These are phyloP conservation scores for Umbelopsis sp. DNA, from an alignment of 192 early-diverging fungal species.

Conservation along the genomic window DNA sequence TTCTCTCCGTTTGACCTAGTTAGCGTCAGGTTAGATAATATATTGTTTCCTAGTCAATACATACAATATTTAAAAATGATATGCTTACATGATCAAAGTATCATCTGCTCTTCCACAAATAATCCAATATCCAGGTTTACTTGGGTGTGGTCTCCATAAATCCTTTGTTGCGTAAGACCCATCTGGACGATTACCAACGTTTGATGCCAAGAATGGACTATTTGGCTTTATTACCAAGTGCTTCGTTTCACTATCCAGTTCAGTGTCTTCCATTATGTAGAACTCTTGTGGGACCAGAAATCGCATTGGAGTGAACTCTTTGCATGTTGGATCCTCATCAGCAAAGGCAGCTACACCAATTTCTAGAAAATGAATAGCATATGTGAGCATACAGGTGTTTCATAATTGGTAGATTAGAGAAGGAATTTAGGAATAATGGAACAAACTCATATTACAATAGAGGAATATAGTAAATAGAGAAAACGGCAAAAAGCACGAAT, in stretches of 20 bases:
- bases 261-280: not conserved
- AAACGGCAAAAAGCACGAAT: too few relatives aligned
- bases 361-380: slow-evolving; percentile 8
- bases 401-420: too few relatives aligned
- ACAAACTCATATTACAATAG: not conserved
- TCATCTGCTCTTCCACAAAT: slow-evolving; percentile 29
- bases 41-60: not conserved
- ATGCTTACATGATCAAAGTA: slow-evolving; percentile 20
- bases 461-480: not conserved
- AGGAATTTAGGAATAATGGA: too few relatives aligned
- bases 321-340: not conserved
- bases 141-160: slow-evolving; percentile 6
- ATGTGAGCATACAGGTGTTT: too few relatives aligned
- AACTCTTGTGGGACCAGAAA: not conserved
- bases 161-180: slow-evolving; percentile 32
- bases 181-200: slow-evolving; percentile 20
- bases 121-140: slow-evolving; percentile 17
- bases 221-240: slow-evolving; percentile 13
- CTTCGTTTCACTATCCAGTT: not conserved
- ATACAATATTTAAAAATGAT: not conserved
- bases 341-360: not conserved
- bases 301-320: not conserved
- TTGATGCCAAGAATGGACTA: slow-evolving; percentile 19
- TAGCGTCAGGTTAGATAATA: not conserved
- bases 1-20: slow-evolving; percentile 38